Percentiles rank a stretch among this genome's conserved stretches.
These are phyloP conservation scores for Fusarium sp. DNA, from an alignment of 2,329 filamentous ascomycete species.

Conservation along the genomic window DNA sequence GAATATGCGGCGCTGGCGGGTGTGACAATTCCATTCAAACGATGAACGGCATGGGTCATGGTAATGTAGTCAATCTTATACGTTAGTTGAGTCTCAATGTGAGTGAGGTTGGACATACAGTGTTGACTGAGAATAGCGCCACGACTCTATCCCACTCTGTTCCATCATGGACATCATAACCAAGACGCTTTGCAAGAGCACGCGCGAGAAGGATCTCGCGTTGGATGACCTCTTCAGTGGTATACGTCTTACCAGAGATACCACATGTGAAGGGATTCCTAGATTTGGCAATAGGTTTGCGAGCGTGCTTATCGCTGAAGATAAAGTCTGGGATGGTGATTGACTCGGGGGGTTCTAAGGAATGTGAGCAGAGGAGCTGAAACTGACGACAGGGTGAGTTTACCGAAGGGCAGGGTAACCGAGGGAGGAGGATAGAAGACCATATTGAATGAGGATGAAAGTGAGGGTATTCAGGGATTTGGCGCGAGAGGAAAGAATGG, in stretches of 20 bases:
- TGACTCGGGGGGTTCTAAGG: slow-evolving; percentile 74
- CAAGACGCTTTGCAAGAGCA: slow-evolving; percentile 76
- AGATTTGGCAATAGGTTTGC: slow-evolving; percentile 72
- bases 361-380: background rate
- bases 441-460: slow-evolving; percentile 50
- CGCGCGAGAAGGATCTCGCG: slow-evolving; percentile 76
- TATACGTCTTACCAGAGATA: slow-evolving; percentile 76
- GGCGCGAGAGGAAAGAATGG: background rate
- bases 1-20: slow-evolving; percentile 83
- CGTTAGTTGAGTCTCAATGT: background rate
- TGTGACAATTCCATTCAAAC: slow-evolving; percentile 78
- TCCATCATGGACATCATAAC: slow-evolving; percentile 76
- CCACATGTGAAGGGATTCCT: slow-evolving; percentile 82
- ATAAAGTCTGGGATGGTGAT: slow-evolving; percentile 83
- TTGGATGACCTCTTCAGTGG: slow-evolving; percentile 71
- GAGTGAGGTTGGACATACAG: slow-evolving; percentile 61
- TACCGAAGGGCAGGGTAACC: slow-evolving; percentile 68
- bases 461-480: background rate
- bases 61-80: slow-evolving; percentile 79
- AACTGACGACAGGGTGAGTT: slow-evolving; percentile 38
- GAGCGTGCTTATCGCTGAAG: slow-evolving; percentile 77
- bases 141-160: slow-evolving; percentile 86
- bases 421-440: slow-evolving; percentile 72
- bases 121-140: slow-evolving; percentile 83
- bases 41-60: slow-evolving; percentile 79